A percentile compares a stretch with the other conserved stretches of the same genome.
Evolutionary conservation across 2,329 filamentous ascomycete species (phyloP).

Genomic region (Aureobasidium mangrovei): DNA sequence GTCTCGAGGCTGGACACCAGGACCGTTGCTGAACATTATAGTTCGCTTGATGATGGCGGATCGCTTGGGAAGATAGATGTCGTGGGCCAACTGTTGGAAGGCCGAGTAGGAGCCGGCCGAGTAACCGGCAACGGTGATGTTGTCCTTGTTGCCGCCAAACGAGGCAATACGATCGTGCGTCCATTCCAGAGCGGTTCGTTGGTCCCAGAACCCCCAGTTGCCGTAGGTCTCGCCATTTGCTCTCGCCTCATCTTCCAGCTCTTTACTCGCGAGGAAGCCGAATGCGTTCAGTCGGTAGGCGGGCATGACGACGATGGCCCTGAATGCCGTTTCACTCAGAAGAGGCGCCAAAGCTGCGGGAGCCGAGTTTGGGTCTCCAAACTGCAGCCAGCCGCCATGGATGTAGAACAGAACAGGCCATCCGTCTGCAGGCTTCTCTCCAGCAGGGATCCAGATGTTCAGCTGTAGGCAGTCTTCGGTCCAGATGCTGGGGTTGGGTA

Average conservation of each 20-base stretch:
- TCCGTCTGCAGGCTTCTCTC: conserved; percentile 35
- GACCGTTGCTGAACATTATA: conserved; percentile 47
- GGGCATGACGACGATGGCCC: conserved; percentile 45
- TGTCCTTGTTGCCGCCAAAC: conserved; percentile 43
- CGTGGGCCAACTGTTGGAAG: conserved; percentile 50
- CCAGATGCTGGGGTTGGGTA: conserved; percentile 23
- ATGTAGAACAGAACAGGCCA: conserved; percentile 53
- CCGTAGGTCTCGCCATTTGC: conserved; percentile 31
- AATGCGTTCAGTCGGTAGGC: conserved; percentile 50
- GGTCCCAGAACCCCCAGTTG: conserved; percentile 51
- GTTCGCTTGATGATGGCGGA: conserved; percentile 42
- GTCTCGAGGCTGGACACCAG: conserved; percentile 46
- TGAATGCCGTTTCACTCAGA: conserved; percentile 41
- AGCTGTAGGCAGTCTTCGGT: conserved; percentile 49
- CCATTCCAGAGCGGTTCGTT: conserved; percentile 48
- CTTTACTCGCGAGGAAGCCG: conserved; percentile 45
- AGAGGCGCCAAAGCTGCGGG: conserved; percentile 37
- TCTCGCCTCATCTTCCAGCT: conserved; percentile 37
- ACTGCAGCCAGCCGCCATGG: conserved; percentile 50
- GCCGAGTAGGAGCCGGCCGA: conserved; percentile 48
- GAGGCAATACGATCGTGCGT: conserved; percentile 41
- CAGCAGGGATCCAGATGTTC: conserved; percentile 48
- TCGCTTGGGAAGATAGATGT: conserved; percentile 39
- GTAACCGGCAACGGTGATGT: conserved; percentile 48
- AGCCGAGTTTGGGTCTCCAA: conserved; percentile 40